Evolutionary conservation across 805 yeast genomes (phyloP).

Genomic region (Kuraishia floccosa): DNA sequence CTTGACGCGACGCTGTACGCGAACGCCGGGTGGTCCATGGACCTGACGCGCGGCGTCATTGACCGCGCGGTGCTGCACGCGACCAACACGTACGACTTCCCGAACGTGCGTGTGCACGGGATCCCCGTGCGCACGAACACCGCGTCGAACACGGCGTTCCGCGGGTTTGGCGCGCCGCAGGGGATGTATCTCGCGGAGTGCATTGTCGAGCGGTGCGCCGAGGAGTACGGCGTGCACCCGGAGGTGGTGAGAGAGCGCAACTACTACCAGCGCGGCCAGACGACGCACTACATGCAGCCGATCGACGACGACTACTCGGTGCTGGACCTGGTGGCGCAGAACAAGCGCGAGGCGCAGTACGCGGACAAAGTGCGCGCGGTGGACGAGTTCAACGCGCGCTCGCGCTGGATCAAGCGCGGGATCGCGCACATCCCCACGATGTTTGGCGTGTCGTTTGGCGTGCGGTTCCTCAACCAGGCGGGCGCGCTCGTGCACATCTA

Average conservation of each 20-base stretch:
- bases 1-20: conserved; percentile 26
- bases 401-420: conserved; percentile 36
- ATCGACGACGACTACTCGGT: conserved; percentile 28
- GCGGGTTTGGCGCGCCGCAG: conserved; percentile 41
- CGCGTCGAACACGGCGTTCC: conserved; percentile 36
- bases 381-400: conserved; percentile 23
- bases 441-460: conserved; percentile 38
- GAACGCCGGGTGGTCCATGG: conserved; percentile 38
- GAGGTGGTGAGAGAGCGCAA: conserved; percentile 25
- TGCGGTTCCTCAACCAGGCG: conserved; percentile 31
- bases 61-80: conserved; percentile 33
- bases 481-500: conserved; percentile 36
- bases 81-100: conserved; percentile 30
- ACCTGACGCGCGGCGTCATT: conserved; percentile 34
- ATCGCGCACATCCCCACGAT: conserved; percentile 32
- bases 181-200: conserved; percentile 33
- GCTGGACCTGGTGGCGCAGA: conserved; percentile 21
- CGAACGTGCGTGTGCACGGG: conserved; percentile 24
- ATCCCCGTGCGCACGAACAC: conserved; percentile 30
- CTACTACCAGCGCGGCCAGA: conserved; percentile 18
- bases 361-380: conserved; percentile 22
- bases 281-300: conserved; percentile 27
- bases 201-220: conserved; percentile 26
- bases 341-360: conserved; percentile 22
- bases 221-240: conserved; percentile 24